phyloP scores from a whole-genome alignment of 768 basidiomycete species.

The Calvatia gigantea region DNA sequence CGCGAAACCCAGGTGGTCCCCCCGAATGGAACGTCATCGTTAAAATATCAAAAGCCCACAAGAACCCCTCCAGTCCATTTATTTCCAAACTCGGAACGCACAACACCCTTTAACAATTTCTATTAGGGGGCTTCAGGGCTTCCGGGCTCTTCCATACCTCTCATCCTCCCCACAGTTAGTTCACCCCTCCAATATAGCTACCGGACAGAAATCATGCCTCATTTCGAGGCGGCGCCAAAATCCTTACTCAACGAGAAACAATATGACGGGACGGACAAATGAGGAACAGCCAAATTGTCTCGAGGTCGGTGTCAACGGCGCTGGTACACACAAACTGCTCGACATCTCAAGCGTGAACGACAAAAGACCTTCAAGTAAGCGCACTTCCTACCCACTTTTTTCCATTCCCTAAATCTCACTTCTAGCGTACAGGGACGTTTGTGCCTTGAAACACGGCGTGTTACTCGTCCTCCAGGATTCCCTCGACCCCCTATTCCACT shows the following conservation, averaged over 20 bases:
- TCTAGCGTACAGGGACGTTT: slow-evolving; percentile 60
- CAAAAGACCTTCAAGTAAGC: slow-evolving; percentile 65
- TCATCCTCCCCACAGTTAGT: slow-evolving; percentile 67
- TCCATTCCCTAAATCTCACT: too few species aligned
- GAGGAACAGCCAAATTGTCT: slow-evolving; percentile 58
- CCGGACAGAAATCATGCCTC: slow-evolving; percentile 96
- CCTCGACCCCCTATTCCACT: slow-evolving; percentile 24
- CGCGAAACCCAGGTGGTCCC: slow-evolving; percentile 82
- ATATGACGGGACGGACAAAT: background rate
- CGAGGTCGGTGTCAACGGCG: slow-evolving; percentile 85
- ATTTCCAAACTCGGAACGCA: background rate
- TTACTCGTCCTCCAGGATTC: slow-evolving; percentile 92
- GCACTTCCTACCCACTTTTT: background rate
- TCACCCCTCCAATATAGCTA: slow-evolving; percentile 90
- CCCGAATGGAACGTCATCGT: slow-evolving; percentile 84
- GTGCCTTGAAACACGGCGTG: slow-evolving; percentile 80
- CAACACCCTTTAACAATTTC: slow-evolving; percentile 8
- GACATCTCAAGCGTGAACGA: slow-evolving; percentile 76
- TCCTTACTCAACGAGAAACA: slow-evolving; percentile 18
- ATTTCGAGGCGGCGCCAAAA: slow-evolving; percentile 79
- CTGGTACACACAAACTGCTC: slow-evolving; percentile 68
- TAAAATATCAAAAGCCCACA: slow-evolving; percentile 83
- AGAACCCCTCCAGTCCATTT: slow-evolving; percentile 61
- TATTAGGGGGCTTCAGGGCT: slow-evolving; percentile 50
- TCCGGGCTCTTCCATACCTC: slow-evolving; percentile 52